Evolutionary conservation across 1,139 yeast genomes (phyloP).

Genomic region (Blastobotrys proliferans): DNA sequence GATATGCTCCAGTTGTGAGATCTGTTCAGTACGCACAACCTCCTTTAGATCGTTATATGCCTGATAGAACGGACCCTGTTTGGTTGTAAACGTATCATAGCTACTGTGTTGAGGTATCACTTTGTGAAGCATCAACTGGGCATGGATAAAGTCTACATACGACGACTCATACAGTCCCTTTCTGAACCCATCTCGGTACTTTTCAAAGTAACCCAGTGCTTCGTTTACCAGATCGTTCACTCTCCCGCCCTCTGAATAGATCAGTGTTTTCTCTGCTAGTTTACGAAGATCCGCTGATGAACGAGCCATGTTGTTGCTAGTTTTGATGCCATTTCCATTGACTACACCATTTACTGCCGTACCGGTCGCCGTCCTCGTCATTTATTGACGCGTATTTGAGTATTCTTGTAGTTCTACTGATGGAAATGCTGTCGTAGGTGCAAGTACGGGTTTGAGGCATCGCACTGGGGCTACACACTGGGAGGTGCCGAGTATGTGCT

Average conservation of each 20-base stretch:
- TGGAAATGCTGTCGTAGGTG: no score
- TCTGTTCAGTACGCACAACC: conserved; percentile 19
- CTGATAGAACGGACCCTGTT: conserved; percentile 22
- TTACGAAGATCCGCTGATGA: conserved; percentile 17
- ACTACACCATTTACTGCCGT: background rate
- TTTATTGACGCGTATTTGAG: no score
- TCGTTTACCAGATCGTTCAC: conserved; percentile 25
- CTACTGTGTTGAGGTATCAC: conserved; percentile 25
- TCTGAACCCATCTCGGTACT: conserved; percentile 14
- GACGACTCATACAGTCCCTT: conserved; percentile 26
- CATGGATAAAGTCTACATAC: conserved; percentile 25
- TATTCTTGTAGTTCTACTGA: no score
- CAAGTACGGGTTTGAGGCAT: no score
- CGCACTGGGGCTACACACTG: no score
- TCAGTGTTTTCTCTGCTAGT: conserved; percentile 22
- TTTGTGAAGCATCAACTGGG: conserved; percentile 21
- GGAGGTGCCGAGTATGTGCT: no score
- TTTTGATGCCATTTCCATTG: background rate
- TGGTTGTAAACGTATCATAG: conserved; percentile 18
- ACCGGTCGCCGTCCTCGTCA: no score
- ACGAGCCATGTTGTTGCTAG: background rate
- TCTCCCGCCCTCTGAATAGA: conserved; percentile 18
- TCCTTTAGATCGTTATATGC: conserved; percentile 22
- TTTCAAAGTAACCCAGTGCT: conserved; percentile 26
- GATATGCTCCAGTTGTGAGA: conserved; percentile 17